phyloP scores from a whole-genome alignment of 177 flowering plant genomes.

The Viscum album region DNA sequence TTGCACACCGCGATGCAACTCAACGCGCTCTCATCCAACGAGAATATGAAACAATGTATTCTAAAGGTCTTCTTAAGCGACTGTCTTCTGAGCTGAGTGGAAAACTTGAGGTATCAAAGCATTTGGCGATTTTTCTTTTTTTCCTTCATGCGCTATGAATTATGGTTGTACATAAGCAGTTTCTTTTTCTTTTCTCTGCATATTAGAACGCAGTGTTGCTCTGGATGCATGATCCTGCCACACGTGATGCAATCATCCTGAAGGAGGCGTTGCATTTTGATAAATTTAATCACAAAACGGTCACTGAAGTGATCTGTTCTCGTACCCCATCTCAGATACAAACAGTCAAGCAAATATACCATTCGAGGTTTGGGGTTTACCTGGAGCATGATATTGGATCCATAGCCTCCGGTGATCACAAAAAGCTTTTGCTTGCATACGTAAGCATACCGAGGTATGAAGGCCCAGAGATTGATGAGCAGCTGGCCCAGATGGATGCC shows the following conservation, averaged over 20 bases:
- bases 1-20: conserved; percentile 37
- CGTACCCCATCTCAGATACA: conserved; percentile 62
- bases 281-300: conserved; percentile 22
- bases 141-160: background rate
- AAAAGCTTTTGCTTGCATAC: conserved; percentile 58
- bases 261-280: conserved; percentile 28
- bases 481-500: conserved; percentile 42
- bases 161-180: background rate
- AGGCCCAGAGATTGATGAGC: conserved; percentile 41
- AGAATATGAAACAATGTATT: conserved; percentile 30
- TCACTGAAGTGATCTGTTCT: conserved; percentile 67
- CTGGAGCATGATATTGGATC: conserved; percentile 53
- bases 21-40: conserved; percentile 34
- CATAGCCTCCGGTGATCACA: conserved; percentile 42
- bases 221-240: conserved; percentile 66
- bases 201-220: conserved; percentile 50
- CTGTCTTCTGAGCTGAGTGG: conserved; percentile 35
- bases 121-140: background rate
- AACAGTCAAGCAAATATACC: conserved; percentile 37
- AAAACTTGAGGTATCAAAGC: conserved; percentile 25
- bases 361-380: conserved; percentile 30
- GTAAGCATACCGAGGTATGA: conserved; percentile 37
- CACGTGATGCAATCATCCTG: conserved; percentile 47
- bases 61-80: conserved; percentile 29
- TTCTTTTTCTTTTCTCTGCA: background rate